Percentiles rank a stretch among this genome's conserved stretches.
These are phyloP conservation scores for Chalciporus chontae DNA, from an alignment of 768 basidiomycete species.

Conservation along the genomic window DNA sequence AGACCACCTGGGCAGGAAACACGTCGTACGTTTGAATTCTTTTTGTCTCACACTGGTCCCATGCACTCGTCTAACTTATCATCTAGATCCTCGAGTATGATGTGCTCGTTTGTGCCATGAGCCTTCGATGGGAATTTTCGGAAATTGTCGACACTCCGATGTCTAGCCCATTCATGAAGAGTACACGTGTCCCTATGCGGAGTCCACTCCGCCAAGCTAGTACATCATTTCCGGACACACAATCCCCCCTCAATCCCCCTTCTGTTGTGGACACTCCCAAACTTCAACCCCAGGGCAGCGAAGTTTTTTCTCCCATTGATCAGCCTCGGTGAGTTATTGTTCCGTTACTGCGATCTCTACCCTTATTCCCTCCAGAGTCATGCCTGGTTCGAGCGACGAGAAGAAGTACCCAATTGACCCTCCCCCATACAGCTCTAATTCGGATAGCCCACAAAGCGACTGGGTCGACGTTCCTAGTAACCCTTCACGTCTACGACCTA, in stretches of 20 bases:
- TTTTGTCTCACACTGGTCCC: neutral
- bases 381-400: neutral
- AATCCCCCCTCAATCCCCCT: neutral
- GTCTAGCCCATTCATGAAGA: neutral
- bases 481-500: neutral
- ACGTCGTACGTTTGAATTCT: slow-evolving; percentile 6
- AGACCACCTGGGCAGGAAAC: slow-evolving; percentile 8
- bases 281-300: neutral
- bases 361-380: neutral
- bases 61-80: neutral
- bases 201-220: neutral
- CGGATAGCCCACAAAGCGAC: slow-evolving; percentile 3
- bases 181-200: neutral
- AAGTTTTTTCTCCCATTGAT: neutral
- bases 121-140: slow-evolving; percentile 8
- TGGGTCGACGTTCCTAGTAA: slow-evolving; percentile 12
- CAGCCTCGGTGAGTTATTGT: slow-evolving; percentile 10
- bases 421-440: slow-evolving; percentile 6
- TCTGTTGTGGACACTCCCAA: neutral
- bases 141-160: neutral
- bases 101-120: slow-evolving; percentile 19
- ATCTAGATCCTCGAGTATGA: slow-evolving; percentile 20
- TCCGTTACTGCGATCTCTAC: neutral
- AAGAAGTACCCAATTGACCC: neutral
- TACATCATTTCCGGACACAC: neutral